phyloP scores from a whole-genome alignment of 1,139 yeast species.

The Diutina scorzettiae region DNA sequence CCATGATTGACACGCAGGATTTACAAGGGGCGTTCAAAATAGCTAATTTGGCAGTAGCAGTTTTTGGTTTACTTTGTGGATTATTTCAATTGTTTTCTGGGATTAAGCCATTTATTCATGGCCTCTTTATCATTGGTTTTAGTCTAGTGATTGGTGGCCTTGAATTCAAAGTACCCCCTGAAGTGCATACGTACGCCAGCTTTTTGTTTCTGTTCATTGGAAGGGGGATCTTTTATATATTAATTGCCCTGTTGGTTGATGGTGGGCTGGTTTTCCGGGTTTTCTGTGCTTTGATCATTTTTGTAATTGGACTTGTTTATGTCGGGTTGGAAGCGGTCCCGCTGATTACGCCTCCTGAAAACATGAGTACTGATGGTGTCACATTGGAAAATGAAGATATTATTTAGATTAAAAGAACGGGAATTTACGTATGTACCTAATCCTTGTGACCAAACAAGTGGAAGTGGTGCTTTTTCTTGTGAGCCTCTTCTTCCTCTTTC shows the following conservation, averaged over 20 bases:
- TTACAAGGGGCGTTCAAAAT: constrained; percentile 45
- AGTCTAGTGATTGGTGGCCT: constrained; percentile 45
- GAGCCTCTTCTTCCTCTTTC: background rate
- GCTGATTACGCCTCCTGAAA: constrained; percentile 59
- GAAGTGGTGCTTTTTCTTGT: background rate
- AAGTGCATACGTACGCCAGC: constrained; percentile 61
- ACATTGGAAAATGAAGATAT: constrained; percentile 35
- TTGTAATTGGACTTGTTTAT: constrained; percentile 46
- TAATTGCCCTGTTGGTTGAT: constrained; percentile 52
- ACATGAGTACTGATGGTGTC: constrained; percentile 49
- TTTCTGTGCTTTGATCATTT: constrained; percentile 43
- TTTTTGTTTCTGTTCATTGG: constrained; percentile 78
- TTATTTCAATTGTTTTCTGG: constrained; percentile 48
- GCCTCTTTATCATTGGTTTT: constrained; percentile 40
- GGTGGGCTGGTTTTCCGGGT: constrained; percentile 46
- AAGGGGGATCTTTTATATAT: constrained; percentile 62
- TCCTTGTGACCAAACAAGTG: background rate
- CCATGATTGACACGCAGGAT: constrained; percentile 17
- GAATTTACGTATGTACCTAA: background rate
- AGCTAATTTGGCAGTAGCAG: constrained; percentile 54
- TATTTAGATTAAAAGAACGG: constrained; percentile 13
- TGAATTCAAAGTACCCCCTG: constrained; percentile 58
- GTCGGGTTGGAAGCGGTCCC: constrained; percentile 58
- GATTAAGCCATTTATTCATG: constrained; percentile 43
- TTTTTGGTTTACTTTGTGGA: constrained; percentile 44